These are phyloP conservation scores for Umbelopsis vinacea DNA, from an alignment of 192 early-diverging fungal species.

Conservation along the genomic window DNA sequence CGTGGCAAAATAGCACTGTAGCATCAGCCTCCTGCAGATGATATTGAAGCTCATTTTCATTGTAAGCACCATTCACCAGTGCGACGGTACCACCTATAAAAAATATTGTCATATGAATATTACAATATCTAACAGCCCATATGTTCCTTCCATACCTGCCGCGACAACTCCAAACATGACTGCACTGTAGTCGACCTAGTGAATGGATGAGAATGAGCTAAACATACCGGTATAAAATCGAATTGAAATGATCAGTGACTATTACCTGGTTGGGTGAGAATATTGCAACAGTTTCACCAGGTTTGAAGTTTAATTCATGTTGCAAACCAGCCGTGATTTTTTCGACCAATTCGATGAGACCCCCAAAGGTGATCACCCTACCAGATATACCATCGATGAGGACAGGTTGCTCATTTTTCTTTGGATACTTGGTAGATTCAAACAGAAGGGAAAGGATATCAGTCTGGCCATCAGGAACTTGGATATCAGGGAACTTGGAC, in stretches of 20 bases:
- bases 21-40: constrained; percentile 75
- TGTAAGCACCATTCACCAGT: constrained; percentile 79
- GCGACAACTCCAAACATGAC: constrained; percentile 26
- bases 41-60: constrained; percentile 67
- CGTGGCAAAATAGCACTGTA: constrained; percentile 59
- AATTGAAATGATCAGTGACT: no score
- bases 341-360: constrained; percentile 24
- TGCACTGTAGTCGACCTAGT: constrained; percentile 23
- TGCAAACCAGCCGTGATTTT: constrained; percentile 27
- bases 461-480: constrained; percentile 33
- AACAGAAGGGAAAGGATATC: constrained; percentile 48
- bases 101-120: constrained; percentile 21
- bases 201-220: neutral
- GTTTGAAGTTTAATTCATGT: constrained; percentile 32
- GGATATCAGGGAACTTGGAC: neutral
- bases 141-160: constrained; percentile 26
- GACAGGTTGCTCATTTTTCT: constrained; percentile 37
- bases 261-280: constrained; percentile 36
- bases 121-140: neutral
- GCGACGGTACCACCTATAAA: constrained; percentile 64
- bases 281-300: constrained; percentile 30
- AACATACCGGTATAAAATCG: neutral
- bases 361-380: constrained; percentile 45
- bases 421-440: constrained; percentile 39
- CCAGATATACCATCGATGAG: constrained; percentile 48